Conservation (phyloP, 2,329 filamentous ascomycete genomes). For the Rachicladosporium sp. region DNA sequence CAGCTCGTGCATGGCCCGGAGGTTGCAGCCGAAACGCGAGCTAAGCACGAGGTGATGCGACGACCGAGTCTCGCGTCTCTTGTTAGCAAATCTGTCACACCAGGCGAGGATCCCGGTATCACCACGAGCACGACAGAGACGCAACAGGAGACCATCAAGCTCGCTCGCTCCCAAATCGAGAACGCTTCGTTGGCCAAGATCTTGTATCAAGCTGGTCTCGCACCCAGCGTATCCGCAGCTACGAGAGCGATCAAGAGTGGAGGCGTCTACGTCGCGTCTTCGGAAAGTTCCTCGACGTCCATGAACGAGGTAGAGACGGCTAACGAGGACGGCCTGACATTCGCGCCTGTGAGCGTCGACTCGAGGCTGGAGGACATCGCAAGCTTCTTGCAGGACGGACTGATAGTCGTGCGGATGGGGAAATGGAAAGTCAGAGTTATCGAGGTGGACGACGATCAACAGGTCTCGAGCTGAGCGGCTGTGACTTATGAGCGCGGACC, state of each 20-base stretch:
- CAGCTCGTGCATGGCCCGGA: slow-evolving; percentile 61
- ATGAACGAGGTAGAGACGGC: not conserved
- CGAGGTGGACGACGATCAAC: slow-evolving; percentile 32
- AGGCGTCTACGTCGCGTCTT: slow-evolving; percentile 21
- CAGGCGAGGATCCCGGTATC: too few relatives aligned
- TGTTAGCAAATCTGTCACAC: too few relatives aligned
- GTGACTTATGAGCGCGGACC: too few relatives aligned
- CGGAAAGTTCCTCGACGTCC: not conserved
- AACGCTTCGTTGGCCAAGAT: slow-evolving; percentile 18
- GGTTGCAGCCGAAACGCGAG: slow-evolving; percentile 51
- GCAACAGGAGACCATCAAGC: slow-evolving; percentile 17
- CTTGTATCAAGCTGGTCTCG: slow-evolving; percentile 22
- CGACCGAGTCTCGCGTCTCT: slow-evolving; percentile 10
- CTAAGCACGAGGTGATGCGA: slow-evolving; percentile 39
- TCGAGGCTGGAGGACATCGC: slow-evolving; percentile 48
- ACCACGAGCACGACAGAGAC: slow-evolving; percentile 5
- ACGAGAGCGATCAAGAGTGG: slow-evolving; percentile 19
- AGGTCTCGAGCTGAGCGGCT: too few relatives aligned
- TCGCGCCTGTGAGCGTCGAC: slow-evolving; percentile 45
- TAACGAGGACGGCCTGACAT: slow-evolving; percentile 41
- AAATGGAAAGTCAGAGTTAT: slow-evolving; percentile 50
- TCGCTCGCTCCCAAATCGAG: slow-evolving; percentile 18
- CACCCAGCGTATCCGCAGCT: slow-evolving; percentile 18
- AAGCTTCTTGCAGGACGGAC: slow-evolving; percentile 45
- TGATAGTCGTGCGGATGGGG: slow-evolving; percentile 44